Percentiles rank a stretch among this genome's conserved stretches.
phyloP scores from a whole-genome alignment of 148 eudicot genomes.

The Chenopodium suecicum region DNA sequence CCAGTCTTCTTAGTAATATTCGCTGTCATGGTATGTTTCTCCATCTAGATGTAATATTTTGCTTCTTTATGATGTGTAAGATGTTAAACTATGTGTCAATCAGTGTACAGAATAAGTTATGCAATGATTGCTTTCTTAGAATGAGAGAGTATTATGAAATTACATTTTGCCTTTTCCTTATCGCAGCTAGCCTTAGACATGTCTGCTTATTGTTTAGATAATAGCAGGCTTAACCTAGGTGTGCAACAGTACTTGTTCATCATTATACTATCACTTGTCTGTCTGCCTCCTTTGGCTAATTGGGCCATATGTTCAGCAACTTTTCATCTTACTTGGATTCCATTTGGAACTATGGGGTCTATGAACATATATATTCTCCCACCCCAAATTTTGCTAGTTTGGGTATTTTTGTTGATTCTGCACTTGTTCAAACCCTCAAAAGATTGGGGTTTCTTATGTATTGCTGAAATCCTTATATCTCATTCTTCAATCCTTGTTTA shows the following conservation, averaged over 20 bases:
- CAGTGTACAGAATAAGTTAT: background rate
- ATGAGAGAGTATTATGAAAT: background rate
- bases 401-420: background rate
- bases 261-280: background rate
- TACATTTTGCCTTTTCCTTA: background rate
- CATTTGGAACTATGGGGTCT: too few species aligned
- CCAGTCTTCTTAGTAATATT: constrained; percentile 59
- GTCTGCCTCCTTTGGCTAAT: background rate
- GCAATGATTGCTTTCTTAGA: background rate
- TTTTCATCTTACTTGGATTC: too few species aligned
- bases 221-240: background rate
- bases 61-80: background rate
- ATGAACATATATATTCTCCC: too few species aligned
- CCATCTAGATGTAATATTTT: background rate
- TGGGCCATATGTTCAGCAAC: background rate
- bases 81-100: background rate
- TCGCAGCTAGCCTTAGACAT: background rate
- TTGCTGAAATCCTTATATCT: too few species aligned
- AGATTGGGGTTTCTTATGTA: background rate
- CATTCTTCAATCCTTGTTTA: too few species aligned
- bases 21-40: constrained; percentile 65
- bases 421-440: background rate
- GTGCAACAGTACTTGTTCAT: background rate
- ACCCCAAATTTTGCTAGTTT: background rate
- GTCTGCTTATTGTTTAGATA: background rate